Evolutionary conservation across 352 stramenopile species (phyloP), one percentile per base, ranked within the genome.

Genomic region (Globisporangium megalacanthum): DNA sequence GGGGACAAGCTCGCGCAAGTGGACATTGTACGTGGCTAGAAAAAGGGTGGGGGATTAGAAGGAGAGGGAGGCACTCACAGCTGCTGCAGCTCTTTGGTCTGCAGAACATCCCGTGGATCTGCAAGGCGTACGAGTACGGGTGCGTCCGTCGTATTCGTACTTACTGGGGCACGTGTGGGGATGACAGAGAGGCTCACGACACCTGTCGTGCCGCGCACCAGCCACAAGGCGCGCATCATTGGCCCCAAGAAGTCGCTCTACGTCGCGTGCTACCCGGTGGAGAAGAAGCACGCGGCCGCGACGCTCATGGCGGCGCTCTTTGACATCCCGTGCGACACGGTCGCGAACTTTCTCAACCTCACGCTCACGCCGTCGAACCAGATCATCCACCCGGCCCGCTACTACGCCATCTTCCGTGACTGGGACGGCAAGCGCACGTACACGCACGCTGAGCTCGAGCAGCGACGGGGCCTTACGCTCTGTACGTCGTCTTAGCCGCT

Each of bases 91-190:
- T 97, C 54, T 97, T 97, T 58, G 89, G 89, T 57, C 70, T 97
- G 35, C 89, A 97, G 61, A 97, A 97, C 79, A 97, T 97, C 62
- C 89, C 89, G 49, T 97, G 89, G 89, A 97, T 97, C 68, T 97
- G 89, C 77, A 97, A 96, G 69, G 81, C 84, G 33, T 87, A 78
- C 25, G 73, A 93, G 62, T 97, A 97, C 56, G 80, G 81, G 80
- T 89, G 53, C 48, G 68, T 61, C 17, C 2, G 20, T 37, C 6
- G 39, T 22, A 1, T 2, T 37, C 6, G 39, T 22, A 1, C 6
- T 14, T 20, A 22, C 41, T 47, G 41, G 4, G 52, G 36, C 33
- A 56, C 6, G 15, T 37, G 47, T n/a, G 35, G 4, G 35, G 4
- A 9, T 11, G 10, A 49, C 31, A 31, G 45, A 10, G n/a, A 31